phyloP scores from a whole-genome alignment of 176 grass and related monocot genomes.

The Musa itinerans region DNA sequence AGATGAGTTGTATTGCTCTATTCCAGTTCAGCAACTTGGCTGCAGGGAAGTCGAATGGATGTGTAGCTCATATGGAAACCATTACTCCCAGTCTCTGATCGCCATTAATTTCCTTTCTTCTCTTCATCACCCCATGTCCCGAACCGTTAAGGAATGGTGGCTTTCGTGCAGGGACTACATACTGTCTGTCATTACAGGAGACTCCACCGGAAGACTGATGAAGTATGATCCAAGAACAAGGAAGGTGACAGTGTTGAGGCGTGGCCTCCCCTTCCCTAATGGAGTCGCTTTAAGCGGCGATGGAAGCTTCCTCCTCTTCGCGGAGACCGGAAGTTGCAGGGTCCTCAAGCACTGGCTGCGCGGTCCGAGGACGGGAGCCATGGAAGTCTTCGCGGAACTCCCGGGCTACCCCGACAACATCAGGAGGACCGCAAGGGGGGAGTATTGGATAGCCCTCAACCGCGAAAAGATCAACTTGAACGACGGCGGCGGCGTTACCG shows the following conservation, averaged over 20 bases:
- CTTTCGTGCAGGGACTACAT: conserved; percentile 43
- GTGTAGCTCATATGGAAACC: too few species aligned
- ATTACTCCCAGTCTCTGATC: too few species aligned
- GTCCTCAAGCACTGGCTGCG: conserved; percentile 59
- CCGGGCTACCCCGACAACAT: conserved; percentile 92
- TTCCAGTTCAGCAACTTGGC: too few species aligned
- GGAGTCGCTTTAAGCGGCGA: conserved; percentile 60
- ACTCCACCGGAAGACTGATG: conserved; percentile 59
- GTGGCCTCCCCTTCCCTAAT: conserved; percentile 57
- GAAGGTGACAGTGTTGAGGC: conserved; percentile 35
- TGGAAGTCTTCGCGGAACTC: conserved; percentile 44
- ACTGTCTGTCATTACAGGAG: conserved; percentile 32
- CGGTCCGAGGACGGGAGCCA: conserved; percentile 27
- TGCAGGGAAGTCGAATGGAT: too few species aligned
- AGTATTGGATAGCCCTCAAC: conserved; percentile 72
- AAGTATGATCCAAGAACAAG: conserved; percentile 39
- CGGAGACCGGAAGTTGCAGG: conserved; percentile 42
- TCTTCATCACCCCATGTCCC: too few species aligned
- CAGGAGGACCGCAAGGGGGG: conserved; percentile 28
- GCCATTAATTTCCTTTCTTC: too few species aligned
- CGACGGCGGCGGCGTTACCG: background rate
- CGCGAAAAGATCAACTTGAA: conserved; percentile 31
- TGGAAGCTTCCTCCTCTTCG: conserved; percentile 44
- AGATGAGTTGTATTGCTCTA: too few species aligned
- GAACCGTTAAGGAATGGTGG: too few species aligned